Conservation (phyloP, 2,329 filamentous ascomycete genomes). For the Botrytis aclada region DNA sequence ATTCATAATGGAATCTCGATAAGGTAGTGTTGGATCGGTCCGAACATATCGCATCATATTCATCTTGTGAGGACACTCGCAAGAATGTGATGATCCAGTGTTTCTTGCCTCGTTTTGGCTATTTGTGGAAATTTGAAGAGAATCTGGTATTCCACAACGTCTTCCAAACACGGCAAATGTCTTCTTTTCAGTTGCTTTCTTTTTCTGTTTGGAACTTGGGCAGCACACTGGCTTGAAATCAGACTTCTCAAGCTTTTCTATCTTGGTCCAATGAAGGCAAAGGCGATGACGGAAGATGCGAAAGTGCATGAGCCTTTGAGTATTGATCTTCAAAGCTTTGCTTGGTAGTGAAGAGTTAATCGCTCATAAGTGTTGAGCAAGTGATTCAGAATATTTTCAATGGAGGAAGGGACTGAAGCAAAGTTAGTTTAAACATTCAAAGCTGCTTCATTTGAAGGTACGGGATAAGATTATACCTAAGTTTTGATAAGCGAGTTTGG, state of each 20-base stretch:
- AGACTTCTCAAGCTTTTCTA: neutral
- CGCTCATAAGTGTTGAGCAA: neutral
- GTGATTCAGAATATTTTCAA: neutral
- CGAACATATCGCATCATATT: too few relatives aligned
- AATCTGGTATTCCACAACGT: neutral
- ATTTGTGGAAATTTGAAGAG: neutral
- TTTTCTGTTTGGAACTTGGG: neutral
- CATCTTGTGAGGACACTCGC: too few relatives aligned
- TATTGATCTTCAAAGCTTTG: neutral
- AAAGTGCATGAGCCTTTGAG: constrained; percentile 1
- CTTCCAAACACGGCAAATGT: neutral
- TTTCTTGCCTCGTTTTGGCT: too few relatives aligned
- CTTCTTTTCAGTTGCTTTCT: neutral
- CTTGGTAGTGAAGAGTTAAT: neutral
- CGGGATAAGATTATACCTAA: neutral
- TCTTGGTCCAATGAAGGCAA: constrained; percentile 7
- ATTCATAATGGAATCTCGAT: neutral
- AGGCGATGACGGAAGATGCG: neutral
- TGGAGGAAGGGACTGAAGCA: neutral
- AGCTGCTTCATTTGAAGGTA: neutral
- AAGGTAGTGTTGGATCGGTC: neutral
- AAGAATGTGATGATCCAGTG: too few relatives aligned
- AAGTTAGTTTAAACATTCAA: neutral
- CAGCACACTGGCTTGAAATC: neutral
- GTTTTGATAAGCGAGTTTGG: neutral